A percentile compares a stretch with the other conserved stretches of the same genome.
phyloP scores from a whole-genome alignment of 495 filamentous ascomycete species.

The Penicillium canescens region DNA sequence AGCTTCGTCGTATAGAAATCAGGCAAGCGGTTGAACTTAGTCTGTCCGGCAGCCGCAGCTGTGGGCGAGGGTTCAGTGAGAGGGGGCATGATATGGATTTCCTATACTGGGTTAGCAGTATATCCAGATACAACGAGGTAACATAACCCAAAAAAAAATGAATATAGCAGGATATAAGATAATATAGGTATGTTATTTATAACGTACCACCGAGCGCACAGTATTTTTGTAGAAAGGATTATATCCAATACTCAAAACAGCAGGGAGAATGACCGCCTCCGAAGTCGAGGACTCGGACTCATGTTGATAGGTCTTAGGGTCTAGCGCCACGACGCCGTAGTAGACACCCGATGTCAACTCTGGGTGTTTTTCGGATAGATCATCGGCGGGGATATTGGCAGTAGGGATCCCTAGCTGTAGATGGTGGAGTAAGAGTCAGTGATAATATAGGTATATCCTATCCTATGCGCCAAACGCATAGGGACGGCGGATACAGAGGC shows the following conservation, averaged over 20 bases:
- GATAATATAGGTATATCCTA: neutral
- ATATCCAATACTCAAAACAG: slow-evolving; percentile 95
- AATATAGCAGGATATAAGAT: too few relatives aligned
- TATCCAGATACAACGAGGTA: too few relatives aligned
- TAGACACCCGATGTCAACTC: slow-evolving; percentile 79
- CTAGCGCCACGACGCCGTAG: slow-evolving; percentile 80
- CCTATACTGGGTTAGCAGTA: slow-evolving; percentile 33
- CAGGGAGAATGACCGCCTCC: slow-evolving; percentile 65
- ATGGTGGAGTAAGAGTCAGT: slow-evolving; percentile 2
- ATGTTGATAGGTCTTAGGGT: slow-evolving; percentile 30
- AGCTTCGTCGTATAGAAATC: slow-evolving; percentile 87
- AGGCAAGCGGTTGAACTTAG: slow-evolving; percentile 44
- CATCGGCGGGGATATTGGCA: slow-evolving; percentile 88
- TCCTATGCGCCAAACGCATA: too few relatives aligned
- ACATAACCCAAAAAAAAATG: too few relatives aligned
- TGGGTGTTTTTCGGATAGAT: slow-evolving; percentile 65
- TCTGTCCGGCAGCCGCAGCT: slow-evolving; percentile 19
- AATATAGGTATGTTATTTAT: neutral
- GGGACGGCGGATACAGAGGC: too few relatives aligned
- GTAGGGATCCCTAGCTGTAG: slow-evolving; percentile 87
- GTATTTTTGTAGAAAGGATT: slow-evolving; percentile 93
- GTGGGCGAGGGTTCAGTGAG: slow-evolving; percentile 51
- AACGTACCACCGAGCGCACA: slow-evolving; percentile 64
- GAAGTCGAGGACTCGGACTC: slow-evolving; percentile 1
- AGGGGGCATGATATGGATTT: slow-evolving; percentile 84